phyloP scores from a whole-genome alignment of 805 yeast species.

The Sugiyamaella floridensis region DNA sequence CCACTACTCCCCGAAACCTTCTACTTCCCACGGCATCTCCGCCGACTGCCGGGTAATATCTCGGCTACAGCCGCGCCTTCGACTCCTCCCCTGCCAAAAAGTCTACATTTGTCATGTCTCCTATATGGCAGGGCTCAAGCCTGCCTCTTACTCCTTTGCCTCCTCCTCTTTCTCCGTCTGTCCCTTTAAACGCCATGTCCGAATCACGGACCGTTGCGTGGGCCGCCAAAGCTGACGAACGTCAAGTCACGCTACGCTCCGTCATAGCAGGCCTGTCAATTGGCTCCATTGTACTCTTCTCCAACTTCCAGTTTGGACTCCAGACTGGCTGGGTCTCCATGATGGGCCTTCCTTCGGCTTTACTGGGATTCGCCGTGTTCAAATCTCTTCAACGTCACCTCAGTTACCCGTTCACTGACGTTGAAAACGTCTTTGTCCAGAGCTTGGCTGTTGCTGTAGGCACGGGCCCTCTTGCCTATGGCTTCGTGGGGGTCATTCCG shows the following conservation, averaged over 20 bases:
- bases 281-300: slow-evolving; percentile 80
- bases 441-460: slow-evolving; percentile 96
- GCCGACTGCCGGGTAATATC: too few species aligned
- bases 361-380: slow-evolving; percentile 79
- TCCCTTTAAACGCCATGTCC: neutral
- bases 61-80: too few species aligned
- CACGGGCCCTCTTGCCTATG: slow-evolving; percentile 93
- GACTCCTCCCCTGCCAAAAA: too few species aligned
- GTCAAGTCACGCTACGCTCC: slow-evolving; percentile 56
- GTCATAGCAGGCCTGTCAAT: slow-evolving; percentile 69
- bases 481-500: slow-evolving; percentile 91
- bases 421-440: slow-evolving; percentile 89
- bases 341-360: slow-evolving; percentile 96
- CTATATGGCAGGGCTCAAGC: too few species aligned
- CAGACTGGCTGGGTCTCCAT: slow-evolving; percentile 99
- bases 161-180: too few species aligned
- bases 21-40: too few species aligned
- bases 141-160: too few species aligned
- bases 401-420: slow-evolving; percentile 58
- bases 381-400: slow-evolving; percentile 40
- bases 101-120: too few species aligned
- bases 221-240: slow-evolving; percentile 10
- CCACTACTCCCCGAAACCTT: too few species aligned
- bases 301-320: slow-evolving; percentile 92
- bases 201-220: slow-evolving; percentile 1